A percentile compares a stretch with the other conserved stretches of the same genome.
Conservation (phyloP, 2,329 filamentous ascomycete species). For the Ophiostoma fasciatum region DNA sequence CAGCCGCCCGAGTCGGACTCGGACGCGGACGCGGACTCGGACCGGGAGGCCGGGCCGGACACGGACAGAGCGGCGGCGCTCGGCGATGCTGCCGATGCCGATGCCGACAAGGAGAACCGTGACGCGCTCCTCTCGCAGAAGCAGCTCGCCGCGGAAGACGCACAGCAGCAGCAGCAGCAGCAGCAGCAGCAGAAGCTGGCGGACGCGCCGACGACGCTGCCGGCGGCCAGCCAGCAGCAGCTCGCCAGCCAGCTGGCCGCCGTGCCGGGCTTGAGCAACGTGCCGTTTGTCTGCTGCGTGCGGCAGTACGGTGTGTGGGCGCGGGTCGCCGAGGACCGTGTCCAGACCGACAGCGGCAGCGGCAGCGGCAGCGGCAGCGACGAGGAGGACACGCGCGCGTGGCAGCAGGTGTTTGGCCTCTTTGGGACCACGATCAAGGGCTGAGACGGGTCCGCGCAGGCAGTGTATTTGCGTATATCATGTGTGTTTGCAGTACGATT, state of each 20-base stretch:
- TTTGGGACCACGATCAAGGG: slow-evolving; percentile 45
- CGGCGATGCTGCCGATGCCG: too few relatives aligned
- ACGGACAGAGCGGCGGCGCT: too few relatives aligned
- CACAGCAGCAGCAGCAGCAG: slow-evolving; percentile 9
- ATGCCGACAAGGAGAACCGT: background rate
- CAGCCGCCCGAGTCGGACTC: slow-evolving; percentile 24
- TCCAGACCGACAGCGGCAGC: background rate
- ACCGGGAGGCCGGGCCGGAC: too few relatives aligned
- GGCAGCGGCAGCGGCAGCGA: background rate
- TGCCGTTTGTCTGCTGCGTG: slow-evolving; percentile 55
- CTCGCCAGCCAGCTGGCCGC: slow-evolving; percentile 3
- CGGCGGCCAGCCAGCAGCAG: background rate
- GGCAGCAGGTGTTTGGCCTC: slow-evolving; percentile 48
- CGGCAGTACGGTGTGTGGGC: slow-evolving; percentile 51
- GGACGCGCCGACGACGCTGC: too few relatives aligned
- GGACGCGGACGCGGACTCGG: slow-evolving; percentile 16
- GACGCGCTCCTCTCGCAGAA: too few relatives aligned
- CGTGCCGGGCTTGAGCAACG: too few relatives aligned
- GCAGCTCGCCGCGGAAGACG: background rate
- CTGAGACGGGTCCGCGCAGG: too few relatives aligned
- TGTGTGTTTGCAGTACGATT: too few relatives aligned
- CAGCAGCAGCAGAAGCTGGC: background rate
- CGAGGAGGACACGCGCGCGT: slow-evolving; percentile 19
- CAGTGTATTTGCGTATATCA: too few relatives aligned
- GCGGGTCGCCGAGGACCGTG: slow-evolving; percentile 19